Evolutionary conservation across 2,329 filamentous ascomycete species (phyloP).

Genomic region (Elsinoe batatas): DNA sequence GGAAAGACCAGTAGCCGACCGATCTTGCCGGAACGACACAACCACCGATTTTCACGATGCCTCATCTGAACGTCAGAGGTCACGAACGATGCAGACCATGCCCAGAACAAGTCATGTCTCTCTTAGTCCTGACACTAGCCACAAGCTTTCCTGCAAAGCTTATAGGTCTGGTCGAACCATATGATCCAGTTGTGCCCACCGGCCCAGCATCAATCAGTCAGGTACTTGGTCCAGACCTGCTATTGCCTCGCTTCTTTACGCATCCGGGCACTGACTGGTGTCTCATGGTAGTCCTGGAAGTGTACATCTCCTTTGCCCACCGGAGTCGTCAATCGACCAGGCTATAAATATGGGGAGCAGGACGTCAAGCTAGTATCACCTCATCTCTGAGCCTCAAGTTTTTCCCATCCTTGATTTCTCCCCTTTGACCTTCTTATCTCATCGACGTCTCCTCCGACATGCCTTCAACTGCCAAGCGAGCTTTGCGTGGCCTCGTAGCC

Average conservation of each 20-base stretch:
- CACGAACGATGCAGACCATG: background rate
- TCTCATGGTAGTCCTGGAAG: background rate
- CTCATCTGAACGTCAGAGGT: background rate
- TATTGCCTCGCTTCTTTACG: background rate
- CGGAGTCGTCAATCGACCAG: background rate
- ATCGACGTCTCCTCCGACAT: background rate
- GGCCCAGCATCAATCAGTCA: background rate
- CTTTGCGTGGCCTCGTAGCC: slow-evolving; percentile 20
- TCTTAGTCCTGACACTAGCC: background rate
- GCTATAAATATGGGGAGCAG: background rate
- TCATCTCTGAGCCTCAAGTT: background rate
- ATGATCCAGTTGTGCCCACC: background rate
- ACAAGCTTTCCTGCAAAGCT: background rate
- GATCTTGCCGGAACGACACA: slow-evolving; percentile 1
- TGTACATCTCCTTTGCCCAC: background rate
- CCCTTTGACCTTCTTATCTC: background rate
- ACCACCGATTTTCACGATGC: background rate
- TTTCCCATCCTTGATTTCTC: background rate
- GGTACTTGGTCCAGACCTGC: background rate
- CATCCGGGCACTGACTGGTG: background rate
- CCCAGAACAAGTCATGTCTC: background rate
- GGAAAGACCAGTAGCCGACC: background rate
- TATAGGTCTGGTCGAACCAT: background rate
- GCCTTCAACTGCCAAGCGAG: slow-evolving; percentile 3
- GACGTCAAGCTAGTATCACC: background rate